Evolutionary conservation across 805 yeast species (phyloP).

Genomic region (Metschnikowia anglica): DNA sequence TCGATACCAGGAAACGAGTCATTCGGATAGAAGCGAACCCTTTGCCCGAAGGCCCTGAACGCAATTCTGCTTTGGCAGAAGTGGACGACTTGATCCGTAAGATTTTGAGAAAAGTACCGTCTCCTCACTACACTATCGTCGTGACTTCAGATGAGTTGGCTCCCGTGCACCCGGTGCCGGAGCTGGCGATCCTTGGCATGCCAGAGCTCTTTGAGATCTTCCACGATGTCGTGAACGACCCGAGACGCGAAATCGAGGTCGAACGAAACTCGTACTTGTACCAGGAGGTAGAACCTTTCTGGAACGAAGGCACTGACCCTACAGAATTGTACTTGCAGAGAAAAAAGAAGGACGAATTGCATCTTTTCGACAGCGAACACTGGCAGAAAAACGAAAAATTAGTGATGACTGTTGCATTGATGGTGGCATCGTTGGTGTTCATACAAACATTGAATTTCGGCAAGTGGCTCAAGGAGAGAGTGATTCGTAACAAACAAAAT

Average conservation of each 20-base stretch:
- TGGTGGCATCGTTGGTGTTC: slow-evolving; percentile 23
- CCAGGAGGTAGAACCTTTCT: slow-evolving; percentile 23
- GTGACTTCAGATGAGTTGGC: slow-evolving; percentile 41
- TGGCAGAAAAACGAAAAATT: slow-evolving; percentile 52
- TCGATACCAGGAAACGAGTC: slow-evolving; percentile 62
- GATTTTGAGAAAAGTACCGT: slow-evolving; percentile 66
- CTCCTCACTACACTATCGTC: slow-evolving; percentile 66
- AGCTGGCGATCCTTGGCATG: slow-evolving; percentile 29
- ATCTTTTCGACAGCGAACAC: slow-evolving; percentile 44
- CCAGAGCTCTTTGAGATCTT: slow-evolving; percentile 46
- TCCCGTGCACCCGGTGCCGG: slow-evolving; percentile 33
- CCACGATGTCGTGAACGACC: slow-evolving; percentile 55
- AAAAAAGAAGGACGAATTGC: slow-evolving; percentile 35
- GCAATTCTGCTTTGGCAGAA: slow-evolving; percentile 31
- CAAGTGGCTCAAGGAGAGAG: slow-evolving; percentile 9
- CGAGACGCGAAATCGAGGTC: slow-evolving; percentile 47
- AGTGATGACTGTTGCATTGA: slow-evolving; percentile 37
- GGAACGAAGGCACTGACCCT: slow-evolving; percentile 26
- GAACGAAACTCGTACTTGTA: slow-evolving; percentile 52
- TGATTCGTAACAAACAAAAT: slow-evolving; percentile 1
- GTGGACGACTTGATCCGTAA: slow-evolving; percentile 52
- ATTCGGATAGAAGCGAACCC: slow-evolving; percentile 57
- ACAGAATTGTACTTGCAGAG: slow-evolving; percentile 31
- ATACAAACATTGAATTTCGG: slow-evolving; percentile 17
- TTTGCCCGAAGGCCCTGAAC: slow-evolving; percentile 32